Conservation (phyloP, 2,329 filamentous ascomycete species). For the Colletotrichum melonis region DNA sequence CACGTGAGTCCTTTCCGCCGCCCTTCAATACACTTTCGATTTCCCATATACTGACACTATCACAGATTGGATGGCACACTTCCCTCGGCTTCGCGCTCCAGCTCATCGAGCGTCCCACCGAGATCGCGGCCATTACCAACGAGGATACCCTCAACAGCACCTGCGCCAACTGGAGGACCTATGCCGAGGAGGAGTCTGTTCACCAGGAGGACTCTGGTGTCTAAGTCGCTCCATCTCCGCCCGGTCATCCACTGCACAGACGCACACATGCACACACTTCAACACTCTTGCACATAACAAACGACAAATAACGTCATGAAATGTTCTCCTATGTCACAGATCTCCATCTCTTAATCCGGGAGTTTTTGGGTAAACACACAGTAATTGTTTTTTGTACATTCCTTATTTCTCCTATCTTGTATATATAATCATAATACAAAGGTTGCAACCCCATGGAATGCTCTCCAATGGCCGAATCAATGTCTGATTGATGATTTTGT, state of each 20-base stretch:
- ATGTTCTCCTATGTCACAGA: neutral
- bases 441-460: neutral
- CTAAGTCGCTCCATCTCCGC: constrained; percentile 6
- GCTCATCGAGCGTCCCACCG: constrained; percentile 38
- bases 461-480: neutral
- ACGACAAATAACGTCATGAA: neutral
- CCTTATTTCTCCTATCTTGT: neutral
- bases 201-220: constrained; percentile 40
- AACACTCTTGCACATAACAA: neutral
- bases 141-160: constrained; percentile 21
- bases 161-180: constrained; percentile 35
- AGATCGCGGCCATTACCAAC: constrained; percentile 36
- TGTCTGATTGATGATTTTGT: no score
- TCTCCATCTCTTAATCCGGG: neutral
- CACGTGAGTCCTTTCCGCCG: constrained; percentile 41
- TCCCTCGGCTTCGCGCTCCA: constrained; percentile 39
- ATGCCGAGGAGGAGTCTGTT: constrained; percentile 19
- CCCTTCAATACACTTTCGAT: no score
- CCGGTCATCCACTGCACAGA: neutral
- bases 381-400: no score
- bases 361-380: neutral
- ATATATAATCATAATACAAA: neutral
- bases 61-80: constrained; percentile 37
- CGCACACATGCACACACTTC: neutral
- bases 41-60: constrained; percentile 1